These are phyloP conservation scores for Penicillium canescens DNA, from an alignment of 495 filamentous ascomycete species.

Conservation along the genomic window DNA sequence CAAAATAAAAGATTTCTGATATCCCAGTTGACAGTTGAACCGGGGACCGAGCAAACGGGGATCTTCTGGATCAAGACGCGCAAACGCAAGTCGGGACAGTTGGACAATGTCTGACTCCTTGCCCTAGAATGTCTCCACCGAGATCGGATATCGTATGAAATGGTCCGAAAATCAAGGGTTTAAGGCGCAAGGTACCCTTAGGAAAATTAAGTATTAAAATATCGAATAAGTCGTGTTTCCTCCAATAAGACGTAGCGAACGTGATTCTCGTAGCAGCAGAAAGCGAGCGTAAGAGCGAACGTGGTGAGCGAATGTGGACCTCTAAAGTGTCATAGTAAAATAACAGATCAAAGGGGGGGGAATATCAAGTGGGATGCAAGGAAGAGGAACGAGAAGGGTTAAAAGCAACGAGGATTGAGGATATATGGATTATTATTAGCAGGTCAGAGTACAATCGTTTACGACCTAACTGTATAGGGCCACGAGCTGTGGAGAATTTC, in stretches of 20 bases:
- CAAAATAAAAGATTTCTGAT: conserved; percentile 10
- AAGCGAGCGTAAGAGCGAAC: conserved; percentile 51
- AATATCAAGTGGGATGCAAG: conserved; percentile 16
- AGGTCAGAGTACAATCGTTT: conserved; percentile 28
- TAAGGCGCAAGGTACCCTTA: not conserved
- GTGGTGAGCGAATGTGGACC: conserved; percentile 44
- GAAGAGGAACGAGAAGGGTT: conserved; percentile 25
- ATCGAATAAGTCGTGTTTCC: conserved; percentile 7
- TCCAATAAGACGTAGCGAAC: conserved; percentile 42
- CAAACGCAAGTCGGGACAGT: conserved; percentile 11
- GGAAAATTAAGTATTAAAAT: conserved; percentile 4
- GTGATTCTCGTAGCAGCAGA: conserved; percentile 42
- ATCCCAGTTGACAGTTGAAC: conserved; percentile 7
- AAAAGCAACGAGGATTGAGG: conserved; percentile 24
- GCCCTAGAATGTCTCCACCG: no score
- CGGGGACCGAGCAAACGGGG: conserved; percentile 7
- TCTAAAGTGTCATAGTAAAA: conserved; percentile 38
- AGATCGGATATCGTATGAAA: not conserved
- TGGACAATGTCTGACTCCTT: not conserved
- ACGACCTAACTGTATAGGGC: conserved; percentile 26
- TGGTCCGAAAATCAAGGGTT: not conserved
- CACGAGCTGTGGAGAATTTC: conserved; percentile 25
- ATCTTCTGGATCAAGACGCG: conserved; percentile 5
- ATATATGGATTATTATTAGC: conserved; percentile 34
- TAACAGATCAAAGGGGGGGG: conserved; percentile 11